Evolutionary conservation across 2,329 filamentous ascomycete species (phyloP).

Genomic region (Cladosporium sp.): DNA sequence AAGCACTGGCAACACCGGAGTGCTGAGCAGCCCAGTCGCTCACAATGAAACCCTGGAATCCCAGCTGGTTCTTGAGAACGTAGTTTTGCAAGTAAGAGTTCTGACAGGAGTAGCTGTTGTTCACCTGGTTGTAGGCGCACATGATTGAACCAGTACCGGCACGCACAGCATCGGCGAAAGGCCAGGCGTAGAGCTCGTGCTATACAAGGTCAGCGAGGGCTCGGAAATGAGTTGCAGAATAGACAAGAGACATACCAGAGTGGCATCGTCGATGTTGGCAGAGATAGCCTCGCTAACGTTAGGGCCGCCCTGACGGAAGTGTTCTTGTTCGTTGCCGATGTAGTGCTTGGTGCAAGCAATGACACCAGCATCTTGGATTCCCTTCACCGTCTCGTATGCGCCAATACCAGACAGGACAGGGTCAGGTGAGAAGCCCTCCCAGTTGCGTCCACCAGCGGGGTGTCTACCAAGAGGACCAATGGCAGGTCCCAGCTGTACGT

Average conservation of each 20-base stretch:
- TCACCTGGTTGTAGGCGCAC: conserved; percentile 70
- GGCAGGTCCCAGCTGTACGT: conserved; percentile 71
- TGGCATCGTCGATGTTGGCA: conserved; percentile 59
- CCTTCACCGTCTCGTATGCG: conserved; percentile 67
- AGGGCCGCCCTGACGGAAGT: conserved; percentile 55
- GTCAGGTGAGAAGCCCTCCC: conserved; percentile 68
- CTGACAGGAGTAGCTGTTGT: conserved; percentile 72
- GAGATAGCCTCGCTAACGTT: conserved; percentile 48
- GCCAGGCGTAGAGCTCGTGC: conserved; percentile 36
- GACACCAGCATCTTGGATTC: conserved; percentile 76
- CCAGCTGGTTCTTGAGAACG: conserved; percentile 71
- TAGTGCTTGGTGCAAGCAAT: conserved; percentile 80
- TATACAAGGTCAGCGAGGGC: conserved; percentile 43
- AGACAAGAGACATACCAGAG: conserved; percentile 43
- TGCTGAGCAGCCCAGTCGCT: conserved; percentile 69
- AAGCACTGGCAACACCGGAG: conserved; percentile 59
- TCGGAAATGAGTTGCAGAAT: not conserved
- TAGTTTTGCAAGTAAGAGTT: conserved; percentile 73
- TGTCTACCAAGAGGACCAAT: conserved; percentile 67
- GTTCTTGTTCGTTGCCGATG: conserved; percentile 68
- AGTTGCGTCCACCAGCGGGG: conserved; percentile 65
- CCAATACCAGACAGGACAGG: conserved; percentile 69
- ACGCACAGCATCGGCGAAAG: conserved; percentile 48
- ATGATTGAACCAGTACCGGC: conserved; percentile 48
- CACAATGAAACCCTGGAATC: conserved; percentile 76